Base-by-base conservation (phyloP, 768 basidiomycete genomes). In the Galerina sulciceps region DNA sequence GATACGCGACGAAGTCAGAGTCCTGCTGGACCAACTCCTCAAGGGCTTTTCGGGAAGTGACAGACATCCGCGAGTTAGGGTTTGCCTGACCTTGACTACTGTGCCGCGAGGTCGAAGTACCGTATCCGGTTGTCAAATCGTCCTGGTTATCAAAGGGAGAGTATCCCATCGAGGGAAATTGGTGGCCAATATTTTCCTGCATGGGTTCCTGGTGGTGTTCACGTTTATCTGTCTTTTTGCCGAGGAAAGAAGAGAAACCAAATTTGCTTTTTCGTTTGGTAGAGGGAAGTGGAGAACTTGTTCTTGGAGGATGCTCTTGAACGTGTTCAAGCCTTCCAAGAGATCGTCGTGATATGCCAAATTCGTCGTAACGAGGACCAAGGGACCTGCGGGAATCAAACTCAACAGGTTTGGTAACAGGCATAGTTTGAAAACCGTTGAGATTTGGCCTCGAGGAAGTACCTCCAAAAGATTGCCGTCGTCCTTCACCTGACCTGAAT, bases 21-120 rank as follows among this genome's bases (percentile, higher is more conserved):
- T 93, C 91, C 72, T 91, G 93, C n/a, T 88, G 81, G n/a, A 94
- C 90, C 18, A 91, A 79, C 64, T 88, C 85, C 65, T 91, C 90
- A 54, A 92, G 78, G 46, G 85, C 85, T 76, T 86, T 92, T 55
- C 87, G 82, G 15, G 88, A 87, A 10, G 81, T 79, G 17, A 86
- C 76, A 41, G 89, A 90, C 79, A 86, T 78, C 52, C 89, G 80
- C 31, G 65, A 49, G 57, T 69, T 70, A 47, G 85, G 76, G 26
- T 72, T 75, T 37, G 73, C 56, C 15, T 67, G 67, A n/a, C 72
- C 68, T 52, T 71, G 70, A 55, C 79, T 79, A 66, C 82, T 84
- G 62, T 86, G 78, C 22, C 84, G 75, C 35, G 84, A 82, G 17
- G 76, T 75, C 8, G 84, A 81, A 26, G 77, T 76, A 50, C 80